Base-by-base conservation (phyloP, 805 yeast genomes). In the Torulaspora maleeae region DNA sequence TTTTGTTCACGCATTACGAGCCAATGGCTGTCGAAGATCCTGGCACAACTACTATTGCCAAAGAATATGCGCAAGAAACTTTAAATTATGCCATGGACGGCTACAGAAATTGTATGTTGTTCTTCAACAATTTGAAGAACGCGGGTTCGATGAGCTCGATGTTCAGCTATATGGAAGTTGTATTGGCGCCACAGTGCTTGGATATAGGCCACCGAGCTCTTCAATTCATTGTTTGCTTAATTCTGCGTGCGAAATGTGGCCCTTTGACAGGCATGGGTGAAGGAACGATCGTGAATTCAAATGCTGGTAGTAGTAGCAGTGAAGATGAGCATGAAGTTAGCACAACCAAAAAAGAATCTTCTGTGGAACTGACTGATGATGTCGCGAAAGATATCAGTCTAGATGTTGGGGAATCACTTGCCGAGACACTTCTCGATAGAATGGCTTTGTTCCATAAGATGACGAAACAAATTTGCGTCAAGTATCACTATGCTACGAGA, bases 401-500 rank as follows among this genome's bases (percentile, higher is more conserved):
- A 5, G 67, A 69, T 38, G 59, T 66, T 5, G 72, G 72, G 34
- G 70, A 67, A 34, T 58, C 57, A 7, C 54, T 71, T 34, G 67
- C 73, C 3, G 68, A 67, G 2, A 58, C 66, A 9, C 56, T 74
- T 13, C 56, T 68, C 38, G 59, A 59, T 5, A 74, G 73, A 44
- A 69, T 72, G 71, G 70, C 68, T 28, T 56, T 60, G 13, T 77
- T 76, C 51, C 64, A 68, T 54, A 49, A 59, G 47, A 38, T 74
- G 64, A 53, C 71, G 47, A 61, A 71, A 66, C 69, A 70, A 32
- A 63, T 83, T 28, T 77, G 86, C 16, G 70, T 67, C 20, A 72
- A 79, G 50, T 83, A 81, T 57, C 79, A 78, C 47, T 81, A 80
- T 57, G 84, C 88, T 2, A 80, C 82, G 80, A 75, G 84, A 63